phyloP scores from a whole-genome alignment of 2,329 filamentous ascomycete species.

The Arthrinium puccinioides region DNA sequence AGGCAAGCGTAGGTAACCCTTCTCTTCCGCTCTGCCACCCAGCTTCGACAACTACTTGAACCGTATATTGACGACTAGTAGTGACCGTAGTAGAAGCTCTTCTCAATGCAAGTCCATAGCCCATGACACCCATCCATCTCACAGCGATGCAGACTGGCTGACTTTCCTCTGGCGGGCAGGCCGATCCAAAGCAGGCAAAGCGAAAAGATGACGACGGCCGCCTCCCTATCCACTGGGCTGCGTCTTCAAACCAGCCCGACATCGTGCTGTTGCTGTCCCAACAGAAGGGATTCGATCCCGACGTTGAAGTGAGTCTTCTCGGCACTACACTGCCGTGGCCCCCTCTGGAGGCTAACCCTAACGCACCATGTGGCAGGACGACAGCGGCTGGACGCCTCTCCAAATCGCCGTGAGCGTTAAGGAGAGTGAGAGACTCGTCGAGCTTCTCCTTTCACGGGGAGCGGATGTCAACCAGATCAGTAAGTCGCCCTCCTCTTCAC shows the following conservation, averaged over 20 bases:
- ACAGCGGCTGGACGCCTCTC: conserved; percentile 72
- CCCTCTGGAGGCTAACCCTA: neutral
- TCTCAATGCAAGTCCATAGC: conserved; percentile 43
- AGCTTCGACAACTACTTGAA: conserved; percentile 3
- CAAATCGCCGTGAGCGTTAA: conserved; percentile 76
- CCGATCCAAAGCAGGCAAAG: conserved; percentile 69
- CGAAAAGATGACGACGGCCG: conserved; percentile 78
- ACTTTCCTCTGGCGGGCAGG: conserved; percentile 35
- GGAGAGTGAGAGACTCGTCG: conserved; percentile 62
- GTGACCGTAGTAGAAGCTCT: conserved; percentile 67
- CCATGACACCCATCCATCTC: conserved; percentile 14
- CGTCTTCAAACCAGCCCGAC: conserved; percentile 70
- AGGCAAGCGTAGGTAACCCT: conserved; percentile 59
- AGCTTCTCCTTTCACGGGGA: conserved; percentile 59
- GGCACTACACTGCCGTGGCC: neutral
- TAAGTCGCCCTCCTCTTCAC: conserved; percentile 15
- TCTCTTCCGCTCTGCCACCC: neutral
- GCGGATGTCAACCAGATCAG: conserved; percentile 71
- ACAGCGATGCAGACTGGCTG: neutral
- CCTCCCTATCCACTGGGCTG: conserved; percentile 89
- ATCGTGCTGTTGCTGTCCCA: conserved; percentile 69
- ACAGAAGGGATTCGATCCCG: conserved; percentile 70
- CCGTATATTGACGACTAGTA: conserved; percentile 33
- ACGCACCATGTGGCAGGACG: conserved; percentile 45
- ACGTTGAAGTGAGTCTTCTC: conserved; percentile 55